Conservation (phyloP, 352 stramenopile species). For the Pythium vanterpoolii region DNA sequence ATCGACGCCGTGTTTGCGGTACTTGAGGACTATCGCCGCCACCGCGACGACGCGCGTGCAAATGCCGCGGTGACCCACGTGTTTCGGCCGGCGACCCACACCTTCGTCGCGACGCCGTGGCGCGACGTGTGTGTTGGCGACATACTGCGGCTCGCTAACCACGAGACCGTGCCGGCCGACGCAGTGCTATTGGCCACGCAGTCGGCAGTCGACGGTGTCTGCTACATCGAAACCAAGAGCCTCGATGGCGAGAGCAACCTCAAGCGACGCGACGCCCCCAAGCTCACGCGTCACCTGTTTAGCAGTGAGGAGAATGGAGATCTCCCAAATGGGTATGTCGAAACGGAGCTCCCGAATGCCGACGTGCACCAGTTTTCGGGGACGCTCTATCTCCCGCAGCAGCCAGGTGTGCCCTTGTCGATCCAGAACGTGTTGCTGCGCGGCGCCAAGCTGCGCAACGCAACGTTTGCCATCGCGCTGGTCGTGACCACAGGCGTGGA, state of each 20-base stretch:
- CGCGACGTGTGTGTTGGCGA: conserved; percentile 72
- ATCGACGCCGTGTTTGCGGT: conserved; percentile 77
- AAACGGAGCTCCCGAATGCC: conserved; percentile 66
- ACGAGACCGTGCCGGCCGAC: conserved; percentile 70
- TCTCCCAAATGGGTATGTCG: conserved; percentile 28
- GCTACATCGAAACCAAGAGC: conserved; percentile 89
- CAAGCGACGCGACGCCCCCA: conserved; percentile 73
- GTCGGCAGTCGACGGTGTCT: conserved; percentile 49
- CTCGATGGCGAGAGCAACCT: conserved; percentile 93
- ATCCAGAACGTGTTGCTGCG: conserved; percentile 88
- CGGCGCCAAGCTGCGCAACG: conserved; percentile 87
- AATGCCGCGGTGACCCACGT: conserved; percentile 63
- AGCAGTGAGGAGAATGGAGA: conserved; percentile 17
- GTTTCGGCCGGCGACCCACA: conserved; percentile 51
- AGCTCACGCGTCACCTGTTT: conserved; percentile 15
- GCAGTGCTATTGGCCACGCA: conserved; percentile 67
- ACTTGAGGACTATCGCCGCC: conserved; percentile 75
- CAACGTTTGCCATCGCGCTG: conserved; percentile 81
- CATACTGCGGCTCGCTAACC: conserved; percentile 72
- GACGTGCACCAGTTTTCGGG: conserved; percentile 77
- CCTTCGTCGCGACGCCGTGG: conserved; percentile 79
- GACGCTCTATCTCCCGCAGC: conserved; percentile 38
- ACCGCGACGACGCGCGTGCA: conserved; percentile 59
- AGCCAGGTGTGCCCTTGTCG: conserved; percentile 34
- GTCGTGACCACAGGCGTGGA: conserved; percentile 92